Conservation (phyloP, 1,284 basidiomycete genomes). For the Exobasidium rhododendri region DNA sequence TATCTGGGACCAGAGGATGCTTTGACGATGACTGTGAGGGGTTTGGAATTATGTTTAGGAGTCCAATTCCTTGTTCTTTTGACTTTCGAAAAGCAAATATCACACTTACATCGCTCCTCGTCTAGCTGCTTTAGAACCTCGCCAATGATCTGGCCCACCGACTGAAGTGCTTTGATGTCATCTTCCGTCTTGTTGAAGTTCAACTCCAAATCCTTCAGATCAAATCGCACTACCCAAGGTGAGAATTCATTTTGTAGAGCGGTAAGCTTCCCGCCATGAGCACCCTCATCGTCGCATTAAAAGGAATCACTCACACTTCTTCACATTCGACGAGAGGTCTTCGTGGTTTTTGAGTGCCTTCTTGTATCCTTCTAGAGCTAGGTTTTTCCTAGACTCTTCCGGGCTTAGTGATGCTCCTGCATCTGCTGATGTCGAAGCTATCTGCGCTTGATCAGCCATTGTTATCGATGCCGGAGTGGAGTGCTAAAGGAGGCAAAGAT, state of each 20-base stretch:
- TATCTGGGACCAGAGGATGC: conserved; percentile 97
- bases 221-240: conserved; percentile 35
- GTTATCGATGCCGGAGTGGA: neutral
- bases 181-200: conserved; percentile 95
- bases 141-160: conserved; percentile 97
- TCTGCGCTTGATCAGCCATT: neutral
- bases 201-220: conserved; percentile 73
- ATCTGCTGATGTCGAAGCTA: neutral
- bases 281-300: neutral
- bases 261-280: neutral
- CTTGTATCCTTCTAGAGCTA: conserved; percentile 47
- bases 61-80: neutral
- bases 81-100: too few species aligned
- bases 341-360: conserved; percentile 58
- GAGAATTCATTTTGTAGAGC: conserved; percentile 8
- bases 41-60: neutral
- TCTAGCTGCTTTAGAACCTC: conserved; percentile 99
- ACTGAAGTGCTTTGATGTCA: conserved; percentile 98
- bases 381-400: conserved; percentile 31
- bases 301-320: conserved; percentile 35
- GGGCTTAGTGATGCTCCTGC: conserved; percentile 11
- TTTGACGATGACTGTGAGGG: conserved; percentile 84
- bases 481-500: neutral
- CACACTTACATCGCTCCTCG: conserved; percentile 83
- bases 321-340: conserved; percentile 53